These are phyloP conservation scores for Byssoonygena ceratinophila DNA, from an alignment of 2,329 filamentous ascomycete genomes.

Conservation along the genomic window DNA sequence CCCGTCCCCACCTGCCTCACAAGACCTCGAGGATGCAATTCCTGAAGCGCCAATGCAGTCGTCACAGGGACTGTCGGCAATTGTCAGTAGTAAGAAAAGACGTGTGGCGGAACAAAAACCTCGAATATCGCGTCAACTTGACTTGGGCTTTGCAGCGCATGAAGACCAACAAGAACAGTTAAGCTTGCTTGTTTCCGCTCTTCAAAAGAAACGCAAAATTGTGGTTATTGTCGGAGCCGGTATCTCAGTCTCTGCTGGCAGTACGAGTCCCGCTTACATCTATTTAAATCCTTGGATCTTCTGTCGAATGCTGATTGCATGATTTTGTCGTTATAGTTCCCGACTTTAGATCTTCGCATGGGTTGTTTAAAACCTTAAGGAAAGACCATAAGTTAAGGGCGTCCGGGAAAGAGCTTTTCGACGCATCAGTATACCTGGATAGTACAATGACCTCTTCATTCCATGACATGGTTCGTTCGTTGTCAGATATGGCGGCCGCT, in stretches of 20 bases:
- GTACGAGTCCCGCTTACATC: constrained; percentile 41
- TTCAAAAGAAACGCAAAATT: constrained; percentile 89
- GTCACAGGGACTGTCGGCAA: constrained; percentile 50
- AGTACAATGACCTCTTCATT: constrained; percentile 80
- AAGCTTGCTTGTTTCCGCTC: constrained; percentile 58
- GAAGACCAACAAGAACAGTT: constrained; percentile 52
- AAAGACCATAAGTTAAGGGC: constrained; percentile 82
- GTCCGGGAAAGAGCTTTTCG: constrained; percentile 91
- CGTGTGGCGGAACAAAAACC: constrained; percentile 52
- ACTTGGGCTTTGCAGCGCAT: constrained; percentile 43
- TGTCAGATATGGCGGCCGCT: constrained; percentile 65
- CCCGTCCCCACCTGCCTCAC: constrained; percentile 37
- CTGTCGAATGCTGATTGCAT: constrained; percentile 10
- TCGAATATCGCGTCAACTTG: constrained; percentile 71
- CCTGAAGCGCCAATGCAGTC: constrained; percentile 28
- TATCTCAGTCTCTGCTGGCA: constrained; percentile 92
- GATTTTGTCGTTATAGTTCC: constrained; percentile 51
- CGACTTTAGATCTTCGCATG: constrained; percentile 85
- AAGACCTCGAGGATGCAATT: constrained; percentile 26
- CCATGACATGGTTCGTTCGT: constrained; percentile 87
- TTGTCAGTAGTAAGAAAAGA: constrained; percentile 61
- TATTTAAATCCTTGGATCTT: constrained; percentile 8
- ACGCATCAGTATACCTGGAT: constrained; percentile 94
- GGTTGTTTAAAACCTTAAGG: constrained; percentile 76
- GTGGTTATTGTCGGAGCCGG: constrained; percentile 93